A percentile compares a stretch with the other conserved stretches of the same genome.
phyloP scores from a whole-genome alignment of 2,329 filamentous ascomycete species.

The Xenosphaeropsis pyriputrescens region DNA sequence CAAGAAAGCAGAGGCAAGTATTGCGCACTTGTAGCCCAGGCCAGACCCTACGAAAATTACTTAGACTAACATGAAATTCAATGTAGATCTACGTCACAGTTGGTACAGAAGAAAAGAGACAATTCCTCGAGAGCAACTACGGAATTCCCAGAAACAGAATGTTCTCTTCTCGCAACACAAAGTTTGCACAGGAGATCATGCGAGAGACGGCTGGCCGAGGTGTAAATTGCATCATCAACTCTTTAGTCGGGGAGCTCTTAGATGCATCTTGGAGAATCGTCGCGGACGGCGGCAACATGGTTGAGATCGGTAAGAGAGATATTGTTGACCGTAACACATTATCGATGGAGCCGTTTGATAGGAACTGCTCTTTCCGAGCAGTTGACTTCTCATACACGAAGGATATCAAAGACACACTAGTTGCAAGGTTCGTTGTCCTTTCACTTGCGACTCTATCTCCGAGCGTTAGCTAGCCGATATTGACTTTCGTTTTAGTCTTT shows the following conservation, averaged over 20 bases:
- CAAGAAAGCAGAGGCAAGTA: slow-evolving; percentile 13
- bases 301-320: slow-evolving; percentile 23
- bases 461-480: too few species aligned
- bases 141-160: slow-evolving; percentile 3
- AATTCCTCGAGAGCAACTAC: slow-evolving; percentile 5
- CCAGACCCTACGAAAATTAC: too few species aligned
- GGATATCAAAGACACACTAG: too few species aligned
- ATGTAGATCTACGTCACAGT: slow-evolving; percentile 9
- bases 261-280: slow-evolving; percentile 17
- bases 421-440: too few species aligned
- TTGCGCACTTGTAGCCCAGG: too few species aligned
- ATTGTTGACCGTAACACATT: slow-evolving; percentile 4
- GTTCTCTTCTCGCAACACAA: slow-evolving; percentile 4
- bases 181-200: slow-evolving; percentile 11
- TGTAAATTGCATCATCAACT: slow-evolving; percentile 14
- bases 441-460: too few species aligned
- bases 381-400: slow-evolving; percentile 11
- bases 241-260: slow-evolving; percentile 9
- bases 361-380: slow-evolving; percentile 8
- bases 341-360: slow-evolving; percentile 15
- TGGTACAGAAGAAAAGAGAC: slow-evolving; percentile 4
- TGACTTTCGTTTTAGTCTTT: too few species aligned
- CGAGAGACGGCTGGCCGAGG: slow-evolving; percentile 8
- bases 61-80: too few species aligned
- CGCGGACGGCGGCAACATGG: slow-evolving; percentile 19